Conservation (phyloP, 345 rosid genomes). For the Limnanthes douglasii region DNA sequence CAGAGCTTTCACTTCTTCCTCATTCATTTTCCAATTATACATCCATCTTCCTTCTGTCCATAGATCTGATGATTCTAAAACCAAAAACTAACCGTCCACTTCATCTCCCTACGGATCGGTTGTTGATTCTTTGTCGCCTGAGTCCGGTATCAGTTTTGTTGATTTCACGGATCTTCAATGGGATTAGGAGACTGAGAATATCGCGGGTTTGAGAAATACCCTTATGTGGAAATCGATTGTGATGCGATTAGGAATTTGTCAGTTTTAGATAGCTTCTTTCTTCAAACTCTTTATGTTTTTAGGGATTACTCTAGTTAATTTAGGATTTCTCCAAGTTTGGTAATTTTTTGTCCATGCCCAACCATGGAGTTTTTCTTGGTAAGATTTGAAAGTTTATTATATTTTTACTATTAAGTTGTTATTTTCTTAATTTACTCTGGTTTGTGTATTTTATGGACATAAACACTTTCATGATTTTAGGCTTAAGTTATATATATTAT, state of each 20-base stretch:
- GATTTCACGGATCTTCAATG: constrained; percentile 27
- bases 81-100: constrained; percentile 14
- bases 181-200: constrained; percentile 28
- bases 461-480: too few relatives aligned
- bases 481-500: too few relatives aligned
- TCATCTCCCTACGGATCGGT: constrained; percentile 29
- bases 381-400: too few relatives aligned
- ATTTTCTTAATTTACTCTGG: too few relatives aligned
- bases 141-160: constrained; percentile 34
- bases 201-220: constrained; percentile 50
- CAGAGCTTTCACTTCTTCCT: too few relatives aligned
- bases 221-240: constrained; percentile 88
- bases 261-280: constrained; percentile 6
- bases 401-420: too few relatives aligned
- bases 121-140: constrained; percentile 49
- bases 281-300: not conserved
- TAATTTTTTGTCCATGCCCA: constrained; percentile 8
- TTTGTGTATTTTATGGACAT: too few relatives aligned
- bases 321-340: constrained; percentile 9
- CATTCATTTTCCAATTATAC: too few relatives aligned
- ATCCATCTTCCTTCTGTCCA: too few relatives aligned
- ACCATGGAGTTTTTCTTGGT: too few relatives aligned
- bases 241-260: constrained; percentile 42
- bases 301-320: constrained; percentile 9
- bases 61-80: constrained; percentile 15